phyloP scores from a whole-genome alignment of 2,329 filamentous ascomycete genomes.

The Colletotrichum horii region DNA sequence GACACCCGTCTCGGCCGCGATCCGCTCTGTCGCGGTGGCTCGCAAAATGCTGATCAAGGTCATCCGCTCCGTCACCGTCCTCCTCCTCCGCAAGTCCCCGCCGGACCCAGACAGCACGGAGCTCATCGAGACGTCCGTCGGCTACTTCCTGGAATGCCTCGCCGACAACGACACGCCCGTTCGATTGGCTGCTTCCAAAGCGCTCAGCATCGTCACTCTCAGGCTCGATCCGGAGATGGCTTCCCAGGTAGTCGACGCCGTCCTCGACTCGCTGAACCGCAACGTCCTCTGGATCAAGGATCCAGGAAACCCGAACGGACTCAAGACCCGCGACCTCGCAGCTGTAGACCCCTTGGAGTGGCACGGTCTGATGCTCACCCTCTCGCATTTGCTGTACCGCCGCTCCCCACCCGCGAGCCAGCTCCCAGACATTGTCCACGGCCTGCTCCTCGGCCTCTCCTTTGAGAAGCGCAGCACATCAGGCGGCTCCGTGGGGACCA shows the following conservation, averaged over 20 bases:
- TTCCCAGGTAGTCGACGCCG: constrained; percentile 83
- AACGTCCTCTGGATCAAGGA: constrained; percentile 61
- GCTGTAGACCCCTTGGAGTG: constrained; percentile 83
- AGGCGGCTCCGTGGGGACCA: constrained; percentile 84
- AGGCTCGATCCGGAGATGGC: constrained; percentile 83
- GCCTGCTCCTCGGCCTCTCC: constrained; percentile 77
- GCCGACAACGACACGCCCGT: constrained; percentile 92
- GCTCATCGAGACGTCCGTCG: constrained; percentile 80
- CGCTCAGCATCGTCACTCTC: constrained; percentile 83
- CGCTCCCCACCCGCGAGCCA: constrained; percentile 76
- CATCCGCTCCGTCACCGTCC: constrained; percentile 74
- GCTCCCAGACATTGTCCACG: constrained; percentile 76
- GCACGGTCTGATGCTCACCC: constrained; percentile 89
- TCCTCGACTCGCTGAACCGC: constrained; percentile 71
- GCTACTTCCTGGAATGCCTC: constrained; percentile 78
- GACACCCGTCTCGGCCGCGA: constrained; percentile 51
- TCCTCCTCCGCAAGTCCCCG: constrained; percentile 62
- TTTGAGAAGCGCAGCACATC: constrained; percentile 90
- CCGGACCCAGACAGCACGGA: constrained; percentile 48
- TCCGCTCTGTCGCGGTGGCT: constrained; percentile 77
- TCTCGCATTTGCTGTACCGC: constrained; percentile 86
- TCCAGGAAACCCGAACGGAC: constrained; percentile 20
- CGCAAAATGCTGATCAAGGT: constrained; percentile 86
- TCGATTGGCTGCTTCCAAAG: constrained; percentile 88
- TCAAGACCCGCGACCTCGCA: constrained; percentile 62